phyloP scores from a whole-genome alignment of 1,284 basidiomycete genomes.

The Cryptococcus sp. region DNA sequence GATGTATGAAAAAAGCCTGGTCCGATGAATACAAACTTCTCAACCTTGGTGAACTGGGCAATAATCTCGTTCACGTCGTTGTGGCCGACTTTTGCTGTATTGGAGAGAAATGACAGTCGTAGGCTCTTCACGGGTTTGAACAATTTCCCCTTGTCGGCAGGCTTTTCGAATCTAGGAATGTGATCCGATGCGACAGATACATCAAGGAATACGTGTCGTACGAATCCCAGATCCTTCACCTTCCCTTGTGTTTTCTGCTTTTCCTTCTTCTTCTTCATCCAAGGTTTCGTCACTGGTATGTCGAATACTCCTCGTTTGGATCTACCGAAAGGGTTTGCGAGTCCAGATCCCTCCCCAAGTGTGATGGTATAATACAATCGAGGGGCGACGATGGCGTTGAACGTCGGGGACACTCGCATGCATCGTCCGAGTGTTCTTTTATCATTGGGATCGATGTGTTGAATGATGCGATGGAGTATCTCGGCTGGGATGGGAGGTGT shows the following conservation, averaged over 20 bases:
- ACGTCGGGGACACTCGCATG: neutral
- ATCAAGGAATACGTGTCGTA: neutral
- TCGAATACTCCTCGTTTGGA: neutral
- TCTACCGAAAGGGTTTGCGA: neutral
- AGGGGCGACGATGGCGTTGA: neutral
- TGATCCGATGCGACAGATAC: too few species aligned
- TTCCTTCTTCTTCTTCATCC: neutral
- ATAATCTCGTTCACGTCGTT: too few species aligned
- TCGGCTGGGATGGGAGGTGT: too few species aligned
- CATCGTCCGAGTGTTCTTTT: neutral
- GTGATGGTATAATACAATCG: neutral
- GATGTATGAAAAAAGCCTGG: too few species aligned
- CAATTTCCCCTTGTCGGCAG: too few species aligned
- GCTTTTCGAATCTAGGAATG: too few species aligned
- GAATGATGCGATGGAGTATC: neutral
- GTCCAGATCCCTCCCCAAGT: neutral
- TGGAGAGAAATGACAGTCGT: too few species aligned
- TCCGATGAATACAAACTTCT: too few species aligned
- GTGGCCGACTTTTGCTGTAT: too few species aligned
- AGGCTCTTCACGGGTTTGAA: too few species aligned
- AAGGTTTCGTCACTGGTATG: neutral
- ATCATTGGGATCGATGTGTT: neutral
- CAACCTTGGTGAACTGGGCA: too few species aligned
- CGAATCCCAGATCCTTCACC: neutral
- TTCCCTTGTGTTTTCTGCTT: neutral